Conservation (phyloP, 768 basidiomycete genomes). For the Termitomyces sp. region DNA sequence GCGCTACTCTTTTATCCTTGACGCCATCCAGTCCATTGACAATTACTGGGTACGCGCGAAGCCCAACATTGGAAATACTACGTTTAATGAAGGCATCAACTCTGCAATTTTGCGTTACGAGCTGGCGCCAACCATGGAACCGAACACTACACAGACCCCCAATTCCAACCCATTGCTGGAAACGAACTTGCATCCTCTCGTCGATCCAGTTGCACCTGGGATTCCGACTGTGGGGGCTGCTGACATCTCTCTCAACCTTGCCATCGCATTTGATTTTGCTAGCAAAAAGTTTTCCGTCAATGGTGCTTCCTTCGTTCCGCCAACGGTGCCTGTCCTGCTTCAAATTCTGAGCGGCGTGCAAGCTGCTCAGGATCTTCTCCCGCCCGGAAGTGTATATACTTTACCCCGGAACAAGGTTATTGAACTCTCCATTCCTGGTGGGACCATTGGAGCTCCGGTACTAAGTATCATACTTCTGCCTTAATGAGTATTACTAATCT, state of each 20-base stretch:
- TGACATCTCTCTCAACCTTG: neutral
- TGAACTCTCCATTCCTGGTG: slow-evolving; percentile 32
- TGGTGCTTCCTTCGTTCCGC: neutral
- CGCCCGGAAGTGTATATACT: slow-evolving; percentile 29
- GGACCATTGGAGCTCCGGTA: slow-evolving; percentile 2
- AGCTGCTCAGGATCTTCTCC: slow-evolving; percentile 22
- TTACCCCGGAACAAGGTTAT: slow-evolving; percentile 34
- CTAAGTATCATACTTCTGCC: neutral
- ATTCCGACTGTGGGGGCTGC: neutral
- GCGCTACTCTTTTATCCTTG: neutral
- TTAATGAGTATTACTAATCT: slow-evolving; percentile 3
- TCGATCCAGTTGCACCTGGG: neutral
- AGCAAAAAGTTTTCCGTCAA: neutral
- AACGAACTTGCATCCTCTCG: neutral
- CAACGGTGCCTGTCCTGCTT: neutral
- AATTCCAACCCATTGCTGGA: neutral
- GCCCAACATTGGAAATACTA: slow-evolving; percentile 23
- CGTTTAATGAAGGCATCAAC: slow-evolving; percentile 12
- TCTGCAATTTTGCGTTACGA: neutral
- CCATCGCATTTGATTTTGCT: neutral
- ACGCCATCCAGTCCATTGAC: neutral
- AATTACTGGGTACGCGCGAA: slow-evolving; percentile 11
- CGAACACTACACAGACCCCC: neutral
- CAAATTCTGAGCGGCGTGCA: neutral
- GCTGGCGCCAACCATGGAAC: neutral